A percentile compares a stretch with the other conserved stretches of the same genome.
Evolutionary conservation across 1,139 yeast species (phyloP).

Genomic region (Nakaseomyces bracarensis): DNA sequence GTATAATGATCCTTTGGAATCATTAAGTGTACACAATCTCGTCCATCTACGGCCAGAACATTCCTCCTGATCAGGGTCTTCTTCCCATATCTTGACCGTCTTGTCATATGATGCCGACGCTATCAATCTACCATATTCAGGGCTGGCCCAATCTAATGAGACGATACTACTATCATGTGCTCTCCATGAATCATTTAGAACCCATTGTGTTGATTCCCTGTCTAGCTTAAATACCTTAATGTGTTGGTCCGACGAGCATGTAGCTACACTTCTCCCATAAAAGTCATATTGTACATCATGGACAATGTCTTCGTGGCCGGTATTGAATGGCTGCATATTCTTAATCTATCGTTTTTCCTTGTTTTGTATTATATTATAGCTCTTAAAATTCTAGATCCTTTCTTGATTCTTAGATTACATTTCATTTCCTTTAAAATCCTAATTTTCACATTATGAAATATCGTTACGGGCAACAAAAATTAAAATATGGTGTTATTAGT

Average conservation of each 20-base stretch:
- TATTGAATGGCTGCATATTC: constrained; percentile 48
- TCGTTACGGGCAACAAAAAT: no score
- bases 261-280: constrained; percentile 83
- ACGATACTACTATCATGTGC: constrained; percentile 90
- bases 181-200: constrained; percentile 77
- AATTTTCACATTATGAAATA: no score
- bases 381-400: background rate
- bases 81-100: constrained; percentile 86
- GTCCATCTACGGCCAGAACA: constrained; percentile 80
- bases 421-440: background rate
- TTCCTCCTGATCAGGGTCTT: constrained; percentile 66
- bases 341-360: background rate
- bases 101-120: constrained; percentile 89
- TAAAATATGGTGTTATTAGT: no score
- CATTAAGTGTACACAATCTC: constrained; percentile 65
- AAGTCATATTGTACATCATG: constrained; percentile 85
- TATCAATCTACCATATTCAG: constrained; percentile 79
- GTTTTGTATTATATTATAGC: background rate
- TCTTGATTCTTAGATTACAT: background rate
- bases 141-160: constrained; percentile 85
- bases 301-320: constrained; percentile 86
- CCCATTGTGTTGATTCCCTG: constrained; percentile 54
- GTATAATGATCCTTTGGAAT: constrained; percentile 81
- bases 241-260: constrained; percentile 88
- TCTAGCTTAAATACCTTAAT: constrained; percentile 77